Percentiles rank a stretch among this genome's conserved stretches.
phyloP scores from a whole-genome alignment of 2,329 filamentous ascomycete species.

The Ceratocystis colombiana region DNA sequence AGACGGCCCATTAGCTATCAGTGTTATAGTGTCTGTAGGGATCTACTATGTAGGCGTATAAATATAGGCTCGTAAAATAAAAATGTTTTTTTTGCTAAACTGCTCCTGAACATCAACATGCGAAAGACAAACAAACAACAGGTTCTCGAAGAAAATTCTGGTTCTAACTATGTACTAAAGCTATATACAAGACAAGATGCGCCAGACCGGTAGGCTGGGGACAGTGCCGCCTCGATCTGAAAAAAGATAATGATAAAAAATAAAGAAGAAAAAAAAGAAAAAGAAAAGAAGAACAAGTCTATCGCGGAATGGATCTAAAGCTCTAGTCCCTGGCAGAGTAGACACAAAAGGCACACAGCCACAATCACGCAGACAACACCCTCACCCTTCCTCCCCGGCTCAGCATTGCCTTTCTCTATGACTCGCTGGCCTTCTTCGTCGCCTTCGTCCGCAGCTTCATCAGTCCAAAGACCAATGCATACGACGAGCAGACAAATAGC shows the following conservation, averaged over 20 bases:
- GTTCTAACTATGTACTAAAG: constrained; percentile 10
- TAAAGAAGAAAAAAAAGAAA: neutral
- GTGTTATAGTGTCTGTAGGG: neutral
- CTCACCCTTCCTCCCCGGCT: too few species aligned
- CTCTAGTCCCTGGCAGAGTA: neutral
- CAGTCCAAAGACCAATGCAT: constrained; percentile 38
- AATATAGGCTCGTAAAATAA: neutral
- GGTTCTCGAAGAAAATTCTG: neutral
- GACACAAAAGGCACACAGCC: too few species aligned
- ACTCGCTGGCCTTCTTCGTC: constrained; percentile 36
- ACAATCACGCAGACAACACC: neutral
- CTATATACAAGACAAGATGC: neutral
- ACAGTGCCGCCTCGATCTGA: neutral
- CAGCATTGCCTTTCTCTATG: neutral
- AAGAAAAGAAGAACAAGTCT: neutral
- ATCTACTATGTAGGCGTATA: neutral
- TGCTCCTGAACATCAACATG: neutral
- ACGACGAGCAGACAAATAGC: constrained; percentile 46
- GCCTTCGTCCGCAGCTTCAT: constrained; percentile 43
- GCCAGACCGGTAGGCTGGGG: constrained; percentile 28
- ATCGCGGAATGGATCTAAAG: neutral
- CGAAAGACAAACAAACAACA: constrained; percentile 6
- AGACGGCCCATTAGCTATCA: neutral
- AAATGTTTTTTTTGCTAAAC: neutral
- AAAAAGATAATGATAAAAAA: neutral